Evolutionary conservation across 345 rosid species (phyloP).

Genomic region (Aquilaria yunnanensis): DNA sequence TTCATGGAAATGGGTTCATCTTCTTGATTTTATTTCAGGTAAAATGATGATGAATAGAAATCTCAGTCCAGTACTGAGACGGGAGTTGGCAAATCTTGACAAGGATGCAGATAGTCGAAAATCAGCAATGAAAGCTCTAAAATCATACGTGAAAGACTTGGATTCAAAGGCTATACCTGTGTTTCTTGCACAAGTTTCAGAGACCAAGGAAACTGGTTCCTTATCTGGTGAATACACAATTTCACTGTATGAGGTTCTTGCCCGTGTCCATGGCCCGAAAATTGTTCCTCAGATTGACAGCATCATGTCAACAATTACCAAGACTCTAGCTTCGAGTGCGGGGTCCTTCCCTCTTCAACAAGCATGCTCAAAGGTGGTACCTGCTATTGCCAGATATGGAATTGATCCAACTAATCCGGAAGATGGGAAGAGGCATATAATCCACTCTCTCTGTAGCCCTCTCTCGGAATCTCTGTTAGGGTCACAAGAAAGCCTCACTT

Average conservation of each 20-base stretch:
- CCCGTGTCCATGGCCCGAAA: slow-evolving; percentile 81
- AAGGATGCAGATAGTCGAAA: slow-evolving; percentile 68
- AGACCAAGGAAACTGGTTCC: slow-evolving; percentile 75
- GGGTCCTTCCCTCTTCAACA: slow-evolving; percentile 92
- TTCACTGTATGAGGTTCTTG: slow-evolving; percentile 83
- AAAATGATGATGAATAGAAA: slow-evolving; percentile 40
- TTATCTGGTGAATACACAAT: slow-evolving; percentile 75
- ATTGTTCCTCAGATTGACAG: slow-evolving; percentile 80
- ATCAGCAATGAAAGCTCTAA: slow-evolving; percentile 72
- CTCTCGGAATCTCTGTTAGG: slow-evolving; percentile 67
- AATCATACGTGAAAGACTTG: slow-evolving; percentile 63
- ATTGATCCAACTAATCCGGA: slow-evolving; percentile 62
- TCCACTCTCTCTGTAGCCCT: slow-evolving; percentile 72
- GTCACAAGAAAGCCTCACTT: slow-evolving; percentile 66
- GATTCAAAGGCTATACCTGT: slow-evolving; percentile 70
- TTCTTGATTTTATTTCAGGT: slow-evolving; percentile 20
- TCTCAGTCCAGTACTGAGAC: slow-evolving; percentile 56
- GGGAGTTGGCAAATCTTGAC: slow-evolving; percentile 71
- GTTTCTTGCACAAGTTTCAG: slow-evolving; percentile 77
- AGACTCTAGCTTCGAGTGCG: slow-evolving; percentile 77
- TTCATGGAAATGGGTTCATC: no score
- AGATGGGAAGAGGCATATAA: slow-evolving; percentile 57
- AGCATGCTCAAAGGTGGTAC: slow-evolving; percentile 86
- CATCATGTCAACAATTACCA: slow-evolving; percentile 71
- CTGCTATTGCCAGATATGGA: slow-evolving; percentile 77